Evolutionary conservation across 805 yeast genomes (phyloP).

Genomic region (Saturnispora silvae): DNA sequence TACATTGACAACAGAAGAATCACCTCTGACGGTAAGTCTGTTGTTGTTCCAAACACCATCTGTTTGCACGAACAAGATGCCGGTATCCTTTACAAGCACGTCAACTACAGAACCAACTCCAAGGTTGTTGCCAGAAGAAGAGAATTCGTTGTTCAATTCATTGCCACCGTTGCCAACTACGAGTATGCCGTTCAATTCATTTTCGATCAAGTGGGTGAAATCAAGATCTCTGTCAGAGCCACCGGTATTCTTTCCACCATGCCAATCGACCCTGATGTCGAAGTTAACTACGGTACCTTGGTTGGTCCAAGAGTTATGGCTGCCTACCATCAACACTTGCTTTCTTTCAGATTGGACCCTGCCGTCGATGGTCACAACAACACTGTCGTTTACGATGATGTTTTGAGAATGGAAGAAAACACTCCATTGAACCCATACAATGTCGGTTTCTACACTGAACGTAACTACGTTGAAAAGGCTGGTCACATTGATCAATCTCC

Average conservation of each 20-base stretch:
- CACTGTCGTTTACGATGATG: conserved; percentile 63
- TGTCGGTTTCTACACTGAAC: conserved; percentile 56
- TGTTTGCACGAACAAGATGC: conserved; percentile 77
- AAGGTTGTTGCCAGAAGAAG: conserved; percentile 72
- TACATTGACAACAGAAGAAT: conserved; percentile 55
- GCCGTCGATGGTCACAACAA: conserved; percentile 75
- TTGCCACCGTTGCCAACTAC: conserved; percentile 78
- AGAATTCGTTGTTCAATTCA: conserved; percentile 68
- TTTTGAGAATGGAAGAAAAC: conserved; percentile 46
- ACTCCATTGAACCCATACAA: conserved; percentile 51
- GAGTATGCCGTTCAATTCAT: conserved; percentile 66
- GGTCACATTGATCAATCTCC: conserved; percentile 67
- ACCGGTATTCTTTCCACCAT: conserved; percentile 80
- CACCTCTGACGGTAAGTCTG: conserved; percentile 51
- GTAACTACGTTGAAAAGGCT: conserved; percentile 58
- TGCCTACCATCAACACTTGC: conserved; percentile 73
- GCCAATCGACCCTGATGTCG: conserved; percentile 62
- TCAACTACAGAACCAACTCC: conserved; percentile 61
- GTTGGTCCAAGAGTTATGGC: conserved; percentile 78
- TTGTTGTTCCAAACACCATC: conserved; percentile 53
- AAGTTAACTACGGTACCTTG: conserved; percentile 55
- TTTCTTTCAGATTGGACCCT: conserved; percentile 72
- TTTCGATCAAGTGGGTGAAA: conserved; percentile 69
- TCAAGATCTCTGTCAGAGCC: conserved; percentile 71
- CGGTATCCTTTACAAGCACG: conserved; percentile 69